Evolutionary conservation across 2,329 filamentous ascomycete genomes (phyloP), one percentile per base, ranked within the genome.

Genomic region (Teratosphaeria nubilosa): DNA sequence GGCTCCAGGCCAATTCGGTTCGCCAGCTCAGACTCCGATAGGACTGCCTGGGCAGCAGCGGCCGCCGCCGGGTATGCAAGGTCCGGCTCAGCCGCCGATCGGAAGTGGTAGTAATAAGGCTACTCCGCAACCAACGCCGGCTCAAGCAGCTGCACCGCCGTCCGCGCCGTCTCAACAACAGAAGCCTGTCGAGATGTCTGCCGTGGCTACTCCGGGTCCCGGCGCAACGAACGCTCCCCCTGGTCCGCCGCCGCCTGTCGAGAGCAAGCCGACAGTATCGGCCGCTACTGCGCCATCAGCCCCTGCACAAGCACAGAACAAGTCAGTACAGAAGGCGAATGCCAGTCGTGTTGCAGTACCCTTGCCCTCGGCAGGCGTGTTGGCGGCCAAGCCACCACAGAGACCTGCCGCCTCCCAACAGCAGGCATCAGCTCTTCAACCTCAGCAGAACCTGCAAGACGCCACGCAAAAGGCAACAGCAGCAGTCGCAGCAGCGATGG

Each of bases 401-500:
- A 60, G 24, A 34, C 56, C 60, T 5, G 53, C 62, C 27, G 41
- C 59, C 10, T 51, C 53, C 9, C 20, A 24, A 11, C 56, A 24
- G 14, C 56, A 51, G 16, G 27, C 22, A 48, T 16, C 56, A 53
- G 37, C 48, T 13, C 41, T 55, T n/a, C 57, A 56, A 58, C 56
- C 64, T 52, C 60, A 66, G 7, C 61, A 63, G 54, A 53, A 59
- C 37, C 52, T 58, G 31, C 52, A 54, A 56, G 68, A 87, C 73
- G 86, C 87, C 1, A 91, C 88, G 0, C 83, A 86, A 69, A 84
- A 86, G 45, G 88, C 88, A 1, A 86, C 85, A 65, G 87, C 86
- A 31, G 88, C 88, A 9, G 88, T 90, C n/a, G 87, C 87, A 56
- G 83, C 86, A 48, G 88, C 88, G 1, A 90, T 91, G 86, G 86